Evolutionary conservation across 257 asterid genomes (phyloP).

Genomic region (Henckelia pumila): DNA sequence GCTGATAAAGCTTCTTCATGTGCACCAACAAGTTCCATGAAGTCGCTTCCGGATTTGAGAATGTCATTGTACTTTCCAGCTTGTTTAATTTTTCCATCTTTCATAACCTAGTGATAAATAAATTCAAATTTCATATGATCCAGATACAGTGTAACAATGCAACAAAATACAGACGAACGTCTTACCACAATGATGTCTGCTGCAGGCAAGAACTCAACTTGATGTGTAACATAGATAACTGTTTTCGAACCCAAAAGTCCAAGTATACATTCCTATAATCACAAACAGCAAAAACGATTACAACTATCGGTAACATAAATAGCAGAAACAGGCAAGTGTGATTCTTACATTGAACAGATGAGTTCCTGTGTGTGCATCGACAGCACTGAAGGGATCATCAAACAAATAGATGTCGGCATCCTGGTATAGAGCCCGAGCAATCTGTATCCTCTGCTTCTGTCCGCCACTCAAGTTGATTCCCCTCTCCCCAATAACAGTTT

Average conservation of each 20-base stretch:
- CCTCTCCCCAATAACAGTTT: slow-evolving; percentile 83
- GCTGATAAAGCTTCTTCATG: slow-evolving; percentile 75
- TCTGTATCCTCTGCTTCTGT: slow-evolving; percentile 86
- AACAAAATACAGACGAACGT: slow-evolving; percentile 18
- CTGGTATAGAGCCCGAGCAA: slow-evolving; percentile 83
- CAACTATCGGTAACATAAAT: not conserved
- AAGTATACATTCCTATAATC: slow-evolving; percentile 67
- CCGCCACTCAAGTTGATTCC: slow-evolving; percentile 95
- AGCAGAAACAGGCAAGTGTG: slow-evolving; percentile 3
- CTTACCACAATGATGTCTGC: slow-evolving; percentile 85
- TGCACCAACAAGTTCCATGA: slow-evolving; percentile 91
- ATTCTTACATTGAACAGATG: slow-evolving; percentile 74
- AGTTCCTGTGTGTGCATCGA: slow-evolving; percentile 90
- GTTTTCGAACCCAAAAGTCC: slow-evolving; percentile 60
- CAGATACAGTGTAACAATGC: not conserved
- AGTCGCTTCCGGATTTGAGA: slow-evolving; percentile 63
- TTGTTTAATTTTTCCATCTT: slow-evolving; percentile 70
- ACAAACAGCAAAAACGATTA: slow-evolving; percentile 13
- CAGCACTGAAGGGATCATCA: slow-evolving; percentile 95
- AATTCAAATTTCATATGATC: not conserved
- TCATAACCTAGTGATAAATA: slow-evolving; percentile 61
- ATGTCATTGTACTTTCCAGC: slow-evolving; percentile 79
- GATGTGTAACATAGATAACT: slow-evolving; percentile 77
- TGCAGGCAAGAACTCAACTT: slow-evolving; percentile 82
- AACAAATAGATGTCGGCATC: slow-evolving; percentile 77